Conservation (phyloP, 2,329 filamentous ascomycete species). For the Penicillium oxalicum region DNA sequence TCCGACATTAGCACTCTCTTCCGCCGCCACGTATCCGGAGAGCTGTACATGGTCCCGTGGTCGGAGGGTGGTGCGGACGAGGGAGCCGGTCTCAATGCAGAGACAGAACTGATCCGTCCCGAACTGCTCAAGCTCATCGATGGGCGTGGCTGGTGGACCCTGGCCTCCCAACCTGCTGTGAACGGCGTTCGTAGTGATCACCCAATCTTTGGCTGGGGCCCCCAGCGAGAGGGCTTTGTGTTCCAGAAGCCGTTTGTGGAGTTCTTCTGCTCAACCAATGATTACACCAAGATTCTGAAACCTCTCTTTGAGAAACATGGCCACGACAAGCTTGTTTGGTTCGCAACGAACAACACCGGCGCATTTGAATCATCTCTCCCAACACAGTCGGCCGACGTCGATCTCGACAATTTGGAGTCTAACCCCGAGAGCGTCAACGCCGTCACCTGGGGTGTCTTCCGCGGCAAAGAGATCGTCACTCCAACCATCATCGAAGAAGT, state of each 20-base stretch:
- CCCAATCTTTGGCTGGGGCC: conserved; percentile 85
- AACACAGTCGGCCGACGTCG: conserved; percentile 20
- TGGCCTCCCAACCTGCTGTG: conserved; percentile 90
- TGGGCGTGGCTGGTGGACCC: conserved; percentile 85
- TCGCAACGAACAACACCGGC: conserved; percentile 72
- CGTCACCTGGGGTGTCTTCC: conserved; percentile 95
- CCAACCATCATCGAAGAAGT: conserved; percentile 96
- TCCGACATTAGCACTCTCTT: conserved; percentile 77
- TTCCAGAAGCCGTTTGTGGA: conserved; percentile 99
- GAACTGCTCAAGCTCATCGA: conserved; percentile 70
- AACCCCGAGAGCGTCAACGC: conserved; percentile 67
- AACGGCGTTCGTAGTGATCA: conserved; percentile 76
- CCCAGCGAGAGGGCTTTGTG: conserved; percentile 75
- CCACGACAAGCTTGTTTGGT: conserved; percentile 71
- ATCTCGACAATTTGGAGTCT: conserved; percentile 26
- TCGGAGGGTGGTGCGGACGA: conserved; percentile 68
- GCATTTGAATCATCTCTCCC: conserved; percentile 62
- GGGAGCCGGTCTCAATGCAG: conserved; percentile 49
- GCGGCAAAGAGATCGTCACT: conserved; percentile 90
- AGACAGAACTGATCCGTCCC: conserved; percentile 73
- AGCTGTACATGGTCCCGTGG: conserved; percentile 81
- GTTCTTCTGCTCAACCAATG: conserved; percentile 73
- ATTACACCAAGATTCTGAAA: conserved; percentile 62
- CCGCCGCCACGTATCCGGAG: conserved; percentile 70
- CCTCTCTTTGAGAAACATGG: conserved; percentile 55